Percentiles rank a stretch among this genome's conserved stretches.
Conservation (phyloP, 2,329 filamentous ascomycete genomes). For the Chrysoporthe cubensis region DNA sequence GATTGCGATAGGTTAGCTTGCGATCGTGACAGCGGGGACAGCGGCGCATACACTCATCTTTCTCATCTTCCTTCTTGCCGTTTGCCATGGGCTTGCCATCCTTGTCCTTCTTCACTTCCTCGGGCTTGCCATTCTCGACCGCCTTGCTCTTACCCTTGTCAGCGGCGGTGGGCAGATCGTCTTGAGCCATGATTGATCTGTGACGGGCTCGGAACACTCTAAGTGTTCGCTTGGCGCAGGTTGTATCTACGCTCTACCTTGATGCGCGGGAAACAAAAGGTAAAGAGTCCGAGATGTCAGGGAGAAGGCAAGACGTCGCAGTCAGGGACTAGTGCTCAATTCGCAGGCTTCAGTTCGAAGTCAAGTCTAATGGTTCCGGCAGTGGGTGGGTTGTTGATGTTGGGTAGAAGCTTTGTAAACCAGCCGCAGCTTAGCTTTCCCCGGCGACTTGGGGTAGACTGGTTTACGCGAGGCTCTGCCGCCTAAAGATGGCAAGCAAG, state of each 20-base stretch:
- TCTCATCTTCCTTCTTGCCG: slow-evolving; percentile 78
- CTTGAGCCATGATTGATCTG: slow-evolving; percentile 75
- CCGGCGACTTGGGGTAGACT: background rate
- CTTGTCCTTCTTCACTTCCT: slow-evolving; percentile 64
- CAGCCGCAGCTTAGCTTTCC: slow-evolving; percentile 29
- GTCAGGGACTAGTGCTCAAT: background rate
- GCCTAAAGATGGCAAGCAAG: slow-evolving; percentile 35
- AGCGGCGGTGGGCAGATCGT: slow-evolving; percentile 79
- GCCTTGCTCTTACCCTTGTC: slow-evolving; percentile 98
- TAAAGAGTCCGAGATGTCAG: slow-evolving; percentile 19
- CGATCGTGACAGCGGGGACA: slow-evolving; percentile 29
- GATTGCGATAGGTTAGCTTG: slow-evolving; percentile 42
- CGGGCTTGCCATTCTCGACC: slow-evolving; percentile 63
- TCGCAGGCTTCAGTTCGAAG: too few relatives aligned
- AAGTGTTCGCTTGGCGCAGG: slow-evolving; percentile 18
- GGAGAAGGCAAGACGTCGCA: background rate
- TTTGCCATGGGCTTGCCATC: slow-evolving; percentile 73
- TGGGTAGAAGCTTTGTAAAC: slow-evolving; percentile 30
- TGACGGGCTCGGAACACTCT: slow-evolving; percentile 15
- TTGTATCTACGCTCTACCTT: slow-evolving; percentile 28
- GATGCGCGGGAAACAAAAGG: slow-evolving; percentile 35
- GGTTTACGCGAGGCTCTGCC: slow-evolving; percentile 43
- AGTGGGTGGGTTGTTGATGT: slow-evolving; percentile 28
- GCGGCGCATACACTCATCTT: slow-evolving; percentile 50
- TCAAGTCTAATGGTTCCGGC: slow-evolving; percentile 14